Conservation (phyloP, 106 monocot genomes). For the Vanilla planifolia region DNA sequence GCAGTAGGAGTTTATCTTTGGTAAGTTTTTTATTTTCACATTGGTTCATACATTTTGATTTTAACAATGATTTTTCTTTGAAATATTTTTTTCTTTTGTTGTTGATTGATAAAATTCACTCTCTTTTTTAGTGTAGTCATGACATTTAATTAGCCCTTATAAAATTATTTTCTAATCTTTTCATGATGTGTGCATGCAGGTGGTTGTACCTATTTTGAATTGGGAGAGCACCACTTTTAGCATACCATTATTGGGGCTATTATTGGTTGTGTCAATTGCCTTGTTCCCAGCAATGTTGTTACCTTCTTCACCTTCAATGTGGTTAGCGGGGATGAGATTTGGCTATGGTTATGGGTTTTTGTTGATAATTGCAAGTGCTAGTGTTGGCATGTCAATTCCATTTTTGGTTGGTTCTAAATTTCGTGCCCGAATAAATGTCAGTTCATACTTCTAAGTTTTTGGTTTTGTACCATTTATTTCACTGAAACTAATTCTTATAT, state of each 20-base stretch:
- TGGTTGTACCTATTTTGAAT: slow-evolving; percentile 60
- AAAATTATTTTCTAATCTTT: neutral
- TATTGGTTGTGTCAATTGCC: slow-evolving; percentile 65
- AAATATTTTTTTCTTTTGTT: neutral
- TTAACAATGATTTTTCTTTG: neutral
- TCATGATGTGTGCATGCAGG: slow-evolving; percentile 32
- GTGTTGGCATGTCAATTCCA: slow-evolving; percentile 24
- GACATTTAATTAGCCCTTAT: neutral
- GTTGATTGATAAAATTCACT: too few species aligned
- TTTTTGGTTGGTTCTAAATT: slow-evolving; percentile 72
- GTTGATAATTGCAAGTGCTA: neutral
- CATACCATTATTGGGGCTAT: slow-evolving; percentile 50
- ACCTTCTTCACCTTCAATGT: slow-evolving; percentile 78
- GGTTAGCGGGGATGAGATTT: slow-evolving; percentile 80
- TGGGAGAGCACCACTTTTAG: slow-evolving; percentile 65
- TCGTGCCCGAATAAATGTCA: slow-evolving; percentile 55
- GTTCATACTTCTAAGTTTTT: slow-evolving; percentile 8
- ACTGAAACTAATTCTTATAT: neutral
- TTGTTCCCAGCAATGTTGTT: slow-evolving; percentile 59
- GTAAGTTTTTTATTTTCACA: neutral
- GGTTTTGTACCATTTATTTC: neutral
- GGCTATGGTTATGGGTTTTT: slow-evolving; percentile 75
- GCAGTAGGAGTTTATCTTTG: too few species aligned
- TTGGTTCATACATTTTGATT: neutral
- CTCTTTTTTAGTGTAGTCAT: too few species aligned